Evolutionary conservation across 371 early-diverging fungal genomes (phyloP).

Genomic region (Lichtheimia ornata): DNA sequence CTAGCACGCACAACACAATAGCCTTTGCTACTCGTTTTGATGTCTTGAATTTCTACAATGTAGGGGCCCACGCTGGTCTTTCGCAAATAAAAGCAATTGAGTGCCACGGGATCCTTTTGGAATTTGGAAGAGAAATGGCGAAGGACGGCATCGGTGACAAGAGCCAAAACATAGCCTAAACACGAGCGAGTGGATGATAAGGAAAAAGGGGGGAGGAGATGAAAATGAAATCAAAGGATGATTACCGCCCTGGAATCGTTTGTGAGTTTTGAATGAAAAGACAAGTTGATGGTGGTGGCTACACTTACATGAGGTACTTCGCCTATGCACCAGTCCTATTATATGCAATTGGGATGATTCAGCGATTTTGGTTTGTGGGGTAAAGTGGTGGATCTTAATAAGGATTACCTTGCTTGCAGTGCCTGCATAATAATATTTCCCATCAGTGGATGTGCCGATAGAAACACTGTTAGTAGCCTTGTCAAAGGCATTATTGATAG

Average conservation of each 20-base stretch:
- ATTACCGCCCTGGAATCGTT: too few relatives aligned
- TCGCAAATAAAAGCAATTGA: constrained; percentile 44
- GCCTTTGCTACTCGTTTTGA: constrained; percentile 42
- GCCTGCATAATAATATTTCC: constrained; percentile 19
- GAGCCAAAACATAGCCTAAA: constrained; percentile 33
- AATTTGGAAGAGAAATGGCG: constrained; percentile 25
- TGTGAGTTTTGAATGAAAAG: too few relatives aligned
- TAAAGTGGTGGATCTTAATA: not conserved
- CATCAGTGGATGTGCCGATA: constrained; percentile 13
- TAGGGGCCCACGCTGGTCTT: constrained; percentile 33
- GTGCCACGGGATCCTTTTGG: constrained; percentile 43
- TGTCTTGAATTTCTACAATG: constrained; percentile 34
- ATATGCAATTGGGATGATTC: too few relatives aligned
- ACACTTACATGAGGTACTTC: constrained; percentile 44
- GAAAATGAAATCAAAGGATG: not conserved
- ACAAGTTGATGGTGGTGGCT: too few relatives aligned
- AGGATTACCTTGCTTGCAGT: constrained; percentile 18
- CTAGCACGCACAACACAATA: constrained; percentile 35
- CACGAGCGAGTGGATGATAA: not conserved
- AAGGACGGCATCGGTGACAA: constrained; percentile 34
- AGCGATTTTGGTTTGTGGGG: not conserved
- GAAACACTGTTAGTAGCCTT: constrained; percentile 18
- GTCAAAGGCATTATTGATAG: constrained; percentile 16
- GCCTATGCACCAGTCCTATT: constrained; percentile 38
- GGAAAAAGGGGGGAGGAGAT: not conserved